Conservation (phyloP, 345 rosid genomes). For the Lumnitzera racemosa region DNA sequence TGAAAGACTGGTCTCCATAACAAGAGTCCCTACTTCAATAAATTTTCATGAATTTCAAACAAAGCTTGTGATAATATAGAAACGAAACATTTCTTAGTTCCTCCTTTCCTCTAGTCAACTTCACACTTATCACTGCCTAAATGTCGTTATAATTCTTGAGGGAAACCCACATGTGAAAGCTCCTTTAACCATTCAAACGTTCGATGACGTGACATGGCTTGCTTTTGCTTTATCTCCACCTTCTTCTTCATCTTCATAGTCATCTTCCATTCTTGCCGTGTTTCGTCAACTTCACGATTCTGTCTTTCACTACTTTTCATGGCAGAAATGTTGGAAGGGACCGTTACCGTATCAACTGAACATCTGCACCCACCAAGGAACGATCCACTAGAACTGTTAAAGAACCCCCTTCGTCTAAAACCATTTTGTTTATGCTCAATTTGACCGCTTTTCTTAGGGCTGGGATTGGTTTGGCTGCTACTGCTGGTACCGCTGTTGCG, state of each 20-base stretch:
- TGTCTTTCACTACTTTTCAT: slow-evolving; percentile 13
- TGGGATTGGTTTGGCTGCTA: slow-evolving; percentile 28
- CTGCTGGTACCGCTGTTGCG: slow-evolving; percentile 48
- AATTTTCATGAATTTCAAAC: not conserved
- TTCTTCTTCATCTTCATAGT: slow-evolving; percentile 25
- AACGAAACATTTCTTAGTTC: no score
- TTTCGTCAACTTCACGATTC: slow-evolving; percentile 1
- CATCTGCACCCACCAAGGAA: slow-evolving; percentile 59
- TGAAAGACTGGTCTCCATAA: no score
- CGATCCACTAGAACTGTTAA: slow-evolving; percentile 21
- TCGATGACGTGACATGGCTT: slow-evolving; percentile 57
- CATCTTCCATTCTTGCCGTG: not conserved
- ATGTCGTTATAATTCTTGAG: not conserved
- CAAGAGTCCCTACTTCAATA: no score
- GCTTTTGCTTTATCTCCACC: slow-evolving; percentile 37
- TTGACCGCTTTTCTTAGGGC: not conserved
- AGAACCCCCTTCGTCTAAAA: slow-evolving; percentile 11
- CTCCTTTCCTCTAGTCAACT: no score
- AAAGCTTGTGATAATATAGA: not conserved
- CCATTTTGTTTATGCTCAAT: no score
- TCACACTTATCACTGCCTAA: no score
- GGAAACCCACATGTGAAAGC: slow-evolving; percentile 21
- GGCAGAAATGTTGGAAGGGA: slow-evolving; percentile 19
- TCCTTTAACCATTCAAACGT: slow-evolving; percentile 86
- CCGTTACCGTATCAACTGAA: slow-evolving; percentile 49